Evolutionary conservation across 179 eudicot genomes (phyloP), one percentile per base, ranked within the genome.

Genomic region (Dionaea muscipula): DNA sequence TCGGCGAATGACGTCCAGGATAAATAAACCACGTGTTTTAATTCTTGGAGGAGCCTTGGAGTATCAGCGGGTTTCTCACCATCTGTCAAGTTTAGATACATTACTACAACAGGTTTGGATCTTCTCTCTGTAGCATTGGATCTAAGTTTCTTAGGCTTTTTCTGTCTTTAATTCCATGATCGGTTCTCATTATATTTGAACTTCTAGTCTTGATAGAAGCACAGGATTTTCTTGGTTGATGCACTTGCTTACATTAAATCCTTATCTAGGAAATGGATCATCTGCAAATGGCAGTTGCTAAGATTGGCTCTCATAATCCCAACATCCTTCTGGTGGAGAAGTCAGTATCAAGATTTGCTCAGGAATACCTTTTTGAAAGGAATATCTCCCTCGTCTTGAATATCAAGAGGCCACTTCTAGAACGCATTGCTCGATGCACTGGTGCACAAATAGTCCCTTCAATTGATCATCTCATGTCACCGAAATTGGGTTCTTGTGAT

Each of bases 21-120:
- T 76, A 50, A 75, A 69, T 47, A 69, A 46, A 47, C 70, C 81
- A n/a, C 72, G 67, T 41, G 65, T 76, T 26, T 48, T 76, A 38
- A 69, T 76, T 45, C 78, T 76, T 48, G 81, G 75, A 64, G 81
- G 78, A 54, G 81, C 81, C 12, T 55, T 76, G 63, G 81, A 76
- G 61, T 76, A 76, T 73, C 81, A 76, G 47, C 75, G 81, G 43
- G 75, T 76, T 51, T 52, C 78, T 28, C 67, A 64, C 28, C 75
- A 69, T 60, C 55, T 76, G 36, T 76, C 81, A 51, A 73, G 81
- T 55, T 74, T 76, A 43, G 72, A 73, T 65, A 73, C 81, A 20
- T 52, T 76, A 48, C 56, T 76, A 24, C 75, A 70, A 62, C 81
- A 76, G 81, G 81, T 73, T 35, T 17, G 23, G 16, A 23, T 37